phyloP scores from a whole-genome alignment of 306 rosid genomes.

The Rosa persica region DNA sequence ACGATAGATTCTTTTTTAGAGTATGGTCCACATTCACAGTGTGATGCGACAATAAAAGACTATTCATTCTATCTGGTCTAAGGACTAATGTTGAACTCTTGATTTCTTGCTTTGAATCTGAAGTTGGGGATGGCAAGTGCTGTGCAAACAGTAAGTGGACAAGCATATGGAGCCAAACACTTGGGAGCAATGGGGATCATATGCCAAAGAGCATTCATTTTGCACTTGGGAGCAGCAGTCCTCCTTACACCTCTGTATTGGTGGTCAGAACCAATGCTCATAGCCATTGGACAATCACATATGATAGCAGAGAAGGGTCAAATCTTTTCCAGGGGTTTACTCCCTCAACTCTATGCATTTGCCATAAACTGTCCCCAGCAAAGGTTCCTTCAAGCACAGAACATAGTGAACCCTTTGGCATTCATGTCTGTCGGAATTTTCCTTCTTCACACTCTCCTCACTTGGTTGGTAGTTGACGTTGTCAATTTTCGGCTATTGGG shows the following conservation, averaged over 20 bases:
- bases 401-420: slow-evolving; percentile 64
- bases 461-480: slow-evolving; percentile 45
- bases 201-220: slow-evolving; percentile 48
- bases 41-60: too few species aligned
- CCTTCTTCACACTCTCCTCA: slow-evolving; percentile 41
- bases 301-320: slow-evolving; percentile 46
- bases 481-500: slow-evolving; percentile 44
- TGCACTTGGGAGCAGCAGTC: slow-evolving; percentile 44
- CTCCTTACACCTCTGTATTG: slow-evolving; percentile 46
- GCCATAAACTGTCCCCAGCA: slow-evolving; percentile 57
- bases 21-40: too few species aligned
- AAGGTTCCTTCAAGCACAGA: slow-evolving; percentile 66
- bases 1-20: too few species aligned
- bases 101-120: background rate
- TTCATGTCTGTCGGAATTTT: slow-evolving; percentile 49
- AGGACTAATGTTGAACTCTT: background rate
- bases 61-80: background rate
- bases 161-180: slow-evolving; percentile 9
- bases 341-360: slow-evolving; percentile 57
- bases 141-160: slow-evolving; percentile 2
- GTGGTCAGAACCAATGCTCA: slow-evolving; percentile 45
- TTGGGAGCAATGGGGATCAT: slow-evolving; percentile 39
- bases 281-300: slow-evolving; percentile 34
- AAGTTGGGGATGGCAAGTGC: slow-evolving; percentile 8
- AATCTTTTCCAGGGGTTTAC: slow-evolving; percentile 43